A percentile compares a stretch with the other conserved stretches of the same genome.
These are phyloP conservation scores for Globisporangium parvum DNA, from an alignment of 352 stramenopile species.

Conservation along the genomic window DNA sequence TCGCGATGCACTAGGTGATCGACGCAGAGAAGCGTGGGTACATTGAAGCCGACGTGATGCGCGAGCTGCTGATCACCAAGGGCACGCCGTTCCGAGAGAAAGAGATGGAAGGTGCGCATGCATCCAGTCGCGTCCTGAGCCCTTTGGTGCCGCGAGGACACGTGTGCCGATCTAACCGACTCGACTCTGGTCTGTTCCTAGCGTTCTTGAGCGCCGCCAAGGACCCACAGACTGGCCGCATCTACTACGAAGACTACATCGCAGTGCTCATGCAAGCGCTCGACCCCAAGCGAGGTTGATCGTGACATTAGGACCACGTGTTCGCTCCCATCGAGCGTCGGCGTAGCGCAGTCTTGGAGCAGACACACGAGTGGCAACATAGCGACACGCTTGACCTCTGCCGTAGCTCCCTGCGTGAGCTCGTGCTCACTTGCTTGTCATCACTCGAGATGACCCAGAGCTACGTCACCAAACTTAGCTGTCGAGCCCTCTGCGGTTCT, in stretches of 20 bases:
- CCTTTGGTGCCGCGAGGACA: background rate
- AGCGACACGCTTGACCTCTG: no score
- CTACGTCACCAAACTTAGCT: no score
- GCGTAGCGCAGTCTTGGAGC: no score
- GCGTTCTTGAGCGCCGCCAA: constrained; percentile 80
- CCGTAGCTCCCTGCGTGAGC: no score
- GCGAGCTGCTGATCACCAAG: constrained; percentile 85
- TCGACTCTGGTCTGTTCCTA: constrained; percentile 14
- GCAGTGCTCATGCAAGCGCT: constrained; percentile 60
- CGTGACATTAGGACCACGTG: background rate
- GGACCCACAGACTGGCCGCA: constrained; percentile 76
- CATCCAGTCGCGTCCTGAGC: background rate
- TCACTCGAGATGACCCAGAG: no score
- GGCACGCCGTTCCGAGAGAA: constrained; percentile 88
- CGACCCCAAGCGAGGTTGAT: constrained; percentile 24
- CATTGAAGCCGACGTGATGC: constrained; percentile 87
- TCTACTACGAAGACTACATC: constrained; percentile 93
- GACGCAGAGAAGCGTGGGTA: constrained; percentile 81
- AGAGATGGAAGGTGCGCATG: constrained; percentile 74
- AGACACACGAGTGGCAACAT: no score
- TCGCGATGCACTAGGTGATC: constrained; percentile 31
- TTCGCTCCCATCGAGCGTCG: background rate
- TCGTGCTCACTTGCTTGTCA: no score
- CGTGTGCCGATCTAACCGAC: background rate
- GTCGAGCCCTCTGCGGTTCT: no score